Conservation (phyloP, 108 stramenopile genomes). For the Parmales sp. region DNA sequence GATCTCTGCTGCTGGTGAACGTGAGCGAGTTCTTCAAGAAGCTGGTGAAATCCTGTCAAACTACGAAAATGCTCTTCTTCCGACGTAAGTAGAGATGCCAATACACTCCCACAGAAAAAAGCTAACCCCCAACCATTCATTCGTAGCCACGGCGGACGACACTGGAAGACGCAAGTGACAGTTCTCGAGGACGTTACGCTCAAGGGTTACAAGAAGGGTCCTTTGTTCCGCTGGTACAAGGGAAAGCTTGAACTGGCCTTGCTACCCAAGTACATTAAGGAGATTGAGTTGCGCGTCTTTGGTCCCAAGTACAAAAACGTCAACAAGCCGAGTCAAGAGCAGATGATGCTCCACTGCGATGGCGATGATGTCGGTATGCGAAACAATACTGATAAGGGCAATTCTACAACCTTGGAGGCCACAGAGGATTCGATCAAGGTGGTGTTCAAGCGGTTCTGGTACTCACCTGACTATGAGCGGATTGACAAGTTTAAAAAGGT, state of each 20-base stretch:
- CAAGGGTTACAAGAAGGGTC: neutral
- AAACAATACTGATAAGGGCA: neutral
- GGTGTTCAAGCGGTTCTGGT: conserved; percentile 36
- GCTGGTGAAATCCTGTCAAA: no score
- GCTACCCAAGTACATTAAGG: neutral
- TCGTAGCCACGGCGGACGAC: no score
- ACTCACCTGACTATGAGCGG: conserved; percentile 45
- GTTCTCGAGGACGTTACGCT: neutral
- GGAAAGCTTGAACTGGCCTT: neutral
- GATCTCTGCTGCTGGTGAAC: no score
- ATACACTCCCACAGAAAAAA: no score
- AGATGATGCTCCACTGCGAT: no score
- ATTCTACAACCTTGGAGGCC: neutral
- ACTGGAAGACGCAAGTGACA: neutral
- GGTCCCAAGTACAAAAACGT: neutral
- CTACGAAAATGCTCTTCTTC: no score
- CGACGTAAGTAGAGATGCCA: no score
- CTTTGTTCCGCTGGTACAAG: neutral
- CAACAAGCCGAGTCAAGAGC: neutral
- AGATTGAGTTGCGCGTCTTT: neutral
- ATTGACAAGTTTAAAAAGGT: conserved; percentile 60
- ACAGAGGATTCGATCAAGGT: conserved; percentile 6
- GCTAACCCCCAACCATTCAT: no score
- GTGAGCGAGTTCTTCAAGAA: no score
- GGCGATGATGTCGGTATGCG: neutral